A percentile compares a stretch with the other conserved stretches of the same genome.
Evolutionary conservation across 169 alveolate species (phyloP).

Genomic region (Cystoisospora suis): DNA sequence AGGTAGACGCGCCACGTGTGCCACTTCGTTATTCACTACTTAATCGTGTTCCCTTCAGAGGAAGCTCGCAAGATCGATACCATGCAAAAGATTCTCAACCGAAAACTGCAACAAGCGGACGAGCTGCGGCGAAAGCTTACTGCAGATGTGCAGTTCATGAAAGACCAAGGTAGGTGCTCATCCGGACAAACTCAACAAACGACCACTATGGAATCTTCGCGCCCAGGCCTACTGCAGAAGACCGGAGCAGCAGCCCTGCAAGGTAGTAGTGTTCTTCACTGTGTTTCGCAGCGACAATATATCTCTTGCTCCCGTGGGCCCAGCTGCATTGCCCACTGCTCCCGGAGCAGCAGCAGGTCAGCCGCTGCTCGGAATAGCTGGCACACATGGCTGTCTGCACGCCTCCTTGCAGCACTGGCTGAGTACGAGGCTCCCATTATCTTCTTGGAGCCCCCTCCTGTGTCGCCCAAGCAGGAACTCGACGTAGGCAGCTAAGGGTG

Average conservation of each 20-base stretch:
- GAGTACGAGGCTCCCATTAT: conserved; percentile 58
- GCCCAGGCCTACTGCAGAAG: not conserved
- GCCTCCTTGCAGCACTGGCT: not conserved
- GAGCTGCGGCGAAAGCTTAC: conserved; percentile 32
- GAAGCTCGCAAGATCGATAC: conserved; percentile 37
- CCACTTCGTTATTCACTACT: not conserved
- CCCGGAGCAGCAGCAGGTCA: not conserved
- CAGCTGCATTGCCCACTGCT: not conserved
- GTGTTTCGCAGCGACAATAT: not conserved
- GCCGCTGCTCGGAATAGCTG: not conserved
- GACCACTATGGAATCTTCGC: too few relatives aligned
- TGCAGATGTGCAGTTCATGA: conserved; percentile 38
- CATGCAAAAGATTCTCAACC: conserved; percentile 28
- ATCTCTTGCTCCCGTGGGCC: not conserved
- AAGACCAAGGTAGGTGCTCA: conserved; percentile 43
- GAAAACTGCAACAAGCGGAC: conserved; percentile 22
- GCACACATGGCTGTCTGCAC: not conserved
- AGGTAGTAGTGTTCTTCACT: not conserved
- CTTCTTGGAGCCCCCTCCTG: conserved; percentile 65
- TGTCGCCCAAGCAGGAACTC: conserved; percentile 34
- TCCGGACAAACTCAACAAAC: too few relatives aligned
- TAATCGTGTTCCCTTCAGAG: not conserved
- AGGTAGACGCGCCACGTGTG: not conserved
- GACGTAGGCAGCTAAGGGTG: conserved; percentile 15
- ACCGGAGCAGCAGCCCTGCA: conserved; percentile 30